Conservation (phyloP, 371 early-diverging fungal genomes). For the Syncephalis plumigaleata region DNA sequence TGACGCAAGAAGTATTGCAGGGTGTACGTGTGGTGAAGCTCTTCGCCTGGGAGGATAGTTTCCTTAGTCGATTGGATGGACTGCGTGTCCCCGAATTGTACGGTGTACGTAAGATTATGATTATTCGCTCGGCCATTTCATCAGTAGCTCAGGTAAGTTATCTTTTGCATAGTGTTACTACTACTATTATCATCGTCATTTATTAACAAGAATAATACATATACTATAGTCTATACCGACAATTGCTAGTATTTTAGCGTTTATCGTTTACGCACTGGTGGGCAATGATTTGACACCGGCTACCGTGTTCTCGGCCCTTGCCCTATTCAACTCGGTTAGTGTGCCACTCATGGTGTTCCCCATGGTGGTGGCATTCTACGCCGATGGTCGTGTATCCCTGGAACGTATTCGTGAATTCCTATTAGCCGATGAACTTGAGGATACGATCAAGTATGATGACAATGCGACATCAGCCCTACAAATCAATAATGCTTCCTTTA, state of each 20-base stretch:
- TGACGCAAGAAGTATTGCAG: slow-evolving; percentile 18
- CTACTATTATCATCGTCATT: slow-evolving; percentile 13
- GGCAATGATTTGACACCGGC: slow-evolving; percentile 12
- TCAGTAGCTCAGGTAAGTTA: slow-evolving; percentile 8
- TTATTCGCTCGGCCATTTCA: slow-evolving; percentile 15
- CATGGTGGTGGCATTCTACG: slow-evolving; percentile 24
- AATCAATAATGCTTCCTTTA: slow-evolving; percentile 24
- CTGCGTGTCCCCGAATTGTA: slow-evolving; percentile 36
- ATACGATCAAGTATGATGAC: slow-evolving; percentile 13
- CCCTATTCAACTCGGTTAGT: slow-evolving; percentile 21
- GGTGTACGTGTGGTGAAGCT: slow-evolving; percentile 27
- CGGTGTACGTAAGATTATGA: slow-evolving; percentile 17
- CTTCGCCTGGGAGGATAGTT: slow-evolving; percentile 33
- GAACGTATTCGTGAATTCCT: slow-evolving; percentile 35
- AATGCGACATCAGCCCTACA: slow-evolving; percentile 14
- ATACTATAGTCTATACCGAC: slow-evolving; percentile 27
- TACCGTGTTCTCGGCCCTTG: slow-evolving; percentile 19
- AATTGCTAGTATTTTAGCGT: slow-evolving; percentile 19
- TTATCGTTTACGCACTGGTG: slow-evolving; percentile 14
- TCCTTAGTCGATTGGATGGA: slow-evolving; percentile 21
- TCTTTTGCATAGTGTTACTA: slow-evolving; percentile 6
- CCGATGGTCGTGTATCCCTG: slow-evolving; percentile 44
- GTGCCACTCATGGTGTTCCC: slow-evolving; percentile 61
- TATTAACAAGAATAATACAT: too few species aligned
- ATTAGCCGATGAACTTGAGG: slow-evolving; percentile 36